Evolutionary conservation across 805 yeast species (phyloP).

Genomic region (Saturnispora zaruensis): DNA sequence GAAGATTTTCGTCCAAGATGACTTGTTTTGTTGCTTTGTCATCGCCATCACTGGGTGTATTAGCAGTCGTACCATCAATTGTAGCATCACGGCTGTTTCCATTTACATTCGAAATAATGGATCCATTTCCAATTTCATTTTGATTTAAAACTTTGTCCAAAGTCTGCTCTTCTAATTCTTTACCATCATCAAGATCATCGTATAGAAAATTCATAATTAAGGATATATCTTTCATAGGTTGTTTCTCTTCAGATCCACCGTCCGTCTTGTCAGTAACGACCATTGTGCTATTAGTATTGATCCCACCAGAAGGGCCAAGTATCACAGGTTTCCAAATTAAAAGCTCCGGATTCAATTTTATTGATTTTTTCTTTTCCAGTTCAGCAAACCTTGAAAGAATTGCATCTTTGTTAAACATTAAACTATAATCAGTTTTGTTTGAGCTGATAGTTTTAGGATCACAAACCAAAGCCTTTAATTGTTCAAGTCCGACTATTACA

Average conservation of each 20-base stretch:
- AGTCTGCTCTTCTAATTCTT: constrained; percentile 50
- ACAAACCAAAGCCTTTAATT: constrained; percentile 47
- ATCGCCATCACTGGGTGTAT: neutral
- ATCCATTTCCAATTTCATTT: constrained; percentile 12
- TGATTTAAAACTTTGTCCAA: constrained; percentile 35
- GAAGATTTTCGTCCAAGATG: neutral
- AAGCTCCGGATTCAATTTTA: constrained; percentile 40
- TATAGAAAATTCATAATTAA: constrained; percentile 50
- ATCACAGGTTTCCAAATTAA: constrained; percentile 76
- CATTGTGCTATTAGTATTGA: constrained; percentile 50
- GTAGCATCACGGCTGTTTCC: neutral
- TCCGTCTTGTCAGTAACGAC: constrained; percentile 21
- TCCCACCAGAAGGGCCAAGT: constrained; percentile 82
- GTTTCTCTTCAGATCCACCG: constrained; percentile 21
- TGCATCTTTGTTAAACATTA: constrained; percentile 39
- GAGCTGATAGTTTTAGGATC: constrained; percentile 28
- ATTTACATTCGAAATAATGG: neutral
- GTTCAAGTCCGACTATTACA: constrained; percentile 79
- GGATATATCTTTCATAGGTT: constrained; percentile 42
- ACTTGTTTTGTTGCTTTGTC: neutral
- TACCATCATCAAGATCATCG: constrained; percentile 61
- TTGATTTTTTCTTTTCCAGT: constrained; percentile 50
- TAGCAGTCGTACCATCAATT: neutral
- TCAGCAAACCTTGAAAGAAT: constrained; percentile 36
- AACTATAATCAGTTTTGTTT: constrained; percentile 38